These are phyloP conservation scores for Butyriboletus appendiculatus DNA, from an alignment of 1,284 basidiomycete genomes.

Conservation along the genomic window DNA sequence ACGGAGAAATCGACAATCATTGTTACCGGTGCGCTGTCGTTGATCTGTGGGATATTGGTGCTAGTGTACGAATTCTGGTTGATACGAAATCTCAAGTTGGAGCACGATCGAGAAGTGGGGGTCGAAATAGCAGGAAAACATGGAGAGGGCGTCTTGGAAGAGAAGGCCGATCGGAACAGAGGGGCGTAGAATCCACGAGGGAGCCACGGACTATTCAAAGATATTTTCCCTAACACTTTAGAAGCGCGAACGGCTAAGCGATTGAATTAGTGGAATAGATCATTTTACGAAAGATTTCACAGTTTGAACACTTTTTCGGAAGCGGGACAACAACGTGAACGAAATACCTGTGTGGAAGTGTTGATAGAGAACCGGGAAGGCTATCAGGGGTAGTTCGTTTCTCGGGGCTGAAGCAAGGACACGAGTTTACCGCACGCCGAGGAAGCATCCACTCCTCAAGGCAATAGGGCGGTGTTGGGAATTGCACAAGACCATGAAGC, in stretches of 20 bases:
- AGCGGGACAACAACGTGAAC: neutral
- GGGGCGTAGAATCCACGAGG: neutral
- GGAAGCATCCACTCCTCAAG: conserved; percentile 21
- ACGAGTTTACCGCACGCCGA: conserved; percentile 19
- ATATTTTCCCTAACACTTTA: neutral
- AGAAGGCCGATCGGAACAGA: conserved; percentile 16
- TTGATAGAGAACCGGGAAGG: neutral
- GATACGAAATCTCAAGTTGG: conserved; percentile 44
- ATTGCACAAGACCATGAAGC: neutral
- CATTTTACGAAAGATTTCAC: neutral
- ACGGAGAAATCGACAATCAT: conserved; percentile 47
- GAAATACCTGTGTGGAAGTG: neutral
- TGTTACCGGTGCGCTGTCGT: conserved; percentile 42
- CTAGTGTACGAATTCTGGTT: conserved; percentile 46
- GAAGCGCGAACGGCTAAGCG: neutral
- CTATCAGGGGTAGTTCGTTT: conserved; percentile 1
- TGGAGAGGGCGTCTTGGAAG: conserved; percentile 46
- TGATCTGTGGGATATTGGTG: conserved; percentile 41
- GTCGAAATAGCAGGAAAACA: conserved; percentile 45
- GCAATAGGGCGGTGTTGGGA: conserved; percentile 19
- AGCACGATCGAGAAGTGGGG: conserved; percentile 47
- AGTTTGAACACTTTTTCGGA: neutral
- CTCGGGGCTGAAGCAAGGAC: conserved; percentile 9
- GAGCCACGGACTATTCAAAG: neutral
- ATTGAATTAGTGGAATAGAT: neutral